phyloP scores from a whole-genome alignment of 2,329 filamentous ascomycete species.

The Pseudocercospora musae region DNA sequence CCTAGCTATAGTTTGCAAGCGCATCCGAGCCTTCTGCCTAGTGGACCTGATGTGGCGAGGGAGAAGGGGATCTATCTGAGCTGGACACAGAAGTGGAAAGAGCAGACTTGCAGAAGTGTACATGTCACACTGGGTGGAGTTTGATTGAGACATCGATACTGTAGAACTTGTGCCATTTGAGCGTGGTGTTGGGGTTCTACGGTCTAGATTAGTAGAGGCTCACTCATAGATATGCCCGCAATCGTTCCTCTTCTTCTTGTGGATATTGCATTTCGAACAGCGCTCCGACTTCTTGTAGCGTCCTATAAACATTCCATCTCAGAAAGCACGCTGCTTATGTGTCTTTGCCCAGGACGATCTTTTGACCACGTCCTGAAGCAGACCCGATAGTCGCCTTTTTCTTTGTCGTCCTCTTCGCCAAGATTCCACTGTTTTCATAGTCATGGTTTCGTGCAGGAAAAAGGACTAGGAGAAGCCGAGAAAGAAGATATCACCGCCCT shows the following conservation, averaged over 20 bases:
- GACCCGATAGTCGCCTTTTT: no score
- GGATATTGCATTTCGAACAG: background rate
- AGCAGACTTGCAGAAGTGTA: conserved; percentile 4
- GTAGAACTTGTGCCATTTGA: background rate
- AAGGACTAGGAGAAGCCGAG: no score
- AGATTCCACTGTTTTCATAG: no score
- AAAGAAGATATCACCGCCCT: no score
- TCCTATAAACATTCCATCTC: no score
- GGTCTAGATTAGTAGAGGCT: background rate
- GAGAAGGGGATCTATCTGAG: conserved; percentile 20
- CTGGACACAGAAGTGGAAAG: conserved; percentile 23
- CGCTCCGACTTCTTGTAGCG: background rate
- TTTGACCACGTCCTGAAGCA: no score
- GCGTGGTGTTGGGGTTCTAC: background rate
- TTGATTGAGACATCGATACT: conserved; percentile 13
- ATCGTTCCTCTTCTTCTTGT: background rate
- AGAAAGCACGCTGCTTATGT: no score
- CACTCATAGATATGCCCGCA: background rate
- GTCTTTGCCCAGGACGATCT: no score
- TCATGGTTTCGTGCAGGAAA: no score
- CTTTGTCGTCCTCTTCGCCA: no score
- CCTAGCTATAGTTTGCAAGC: conserved; percentile 23
- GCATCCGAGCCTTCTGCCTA: conserved; percentile 20
- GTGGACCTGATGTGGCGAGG: conserved; percentile 12
- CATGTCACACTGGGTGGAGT: conserved; percentile 25